Evolutionary conservation across 306 rosid genomes (phyloP), one percentile per base, ranked within the genome.

Genomic region (Mimosa pudica): DNA sequence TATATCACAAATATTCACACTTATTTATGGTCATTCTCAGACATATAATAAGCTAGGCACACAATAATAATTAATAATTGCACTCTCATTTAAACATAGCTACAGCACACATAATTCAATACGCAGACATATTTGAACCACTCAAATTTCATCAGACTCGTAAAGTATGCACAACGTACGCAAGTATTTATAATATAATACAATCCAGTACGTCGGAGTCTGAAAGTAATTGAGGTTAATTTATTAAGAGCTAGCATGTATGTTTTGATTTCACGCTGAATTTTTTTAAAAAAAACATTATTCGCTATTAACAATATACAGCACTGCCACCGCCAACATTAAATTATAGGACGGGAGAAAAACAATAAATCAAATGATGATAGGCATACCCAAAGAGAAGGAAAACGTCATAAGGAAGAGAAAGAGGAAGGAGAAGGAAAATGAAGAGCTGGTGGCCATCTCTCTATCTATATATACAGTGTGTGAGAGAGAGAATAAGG

Each of bases 361-460:
- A 4, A 3, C 10, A 7, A 41, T 1, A 0, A 42, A 24, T 16
- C 33, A 24, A 24, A 24, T 24, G 30, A 24, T 24, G 30, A 68
- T 17, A 46, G 12, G 14, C 77, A 18, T 86, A 92, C 97, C 92
- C 6, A 77, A 77, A 70, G 78, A n/a, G 10, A 80, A 88, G 54
- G 77, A 91, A 10, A 77, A 58, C 76, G 86, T 81, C 52, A 87
- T 66, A 36, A 89, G 42, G 6, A 85, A 12, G 2, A 66, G 69
- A 48, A 88, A 47, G 68, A 83, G 52, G 83, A 80, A 83, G 80
- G 41, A 71, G 2, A 70, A 45, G 72, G 17, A 24, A 69, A 55
- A 73, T 67, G 36, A 41, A 65, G 48, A 77, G 77, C 42, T 33
- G 48, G 90, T 33, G 48, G 90, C 86, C 91, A 88, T 89, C n/a